Conservation (phyloP, 495 filamentous ascomycete species). For the Darksidea phi region DNA sequence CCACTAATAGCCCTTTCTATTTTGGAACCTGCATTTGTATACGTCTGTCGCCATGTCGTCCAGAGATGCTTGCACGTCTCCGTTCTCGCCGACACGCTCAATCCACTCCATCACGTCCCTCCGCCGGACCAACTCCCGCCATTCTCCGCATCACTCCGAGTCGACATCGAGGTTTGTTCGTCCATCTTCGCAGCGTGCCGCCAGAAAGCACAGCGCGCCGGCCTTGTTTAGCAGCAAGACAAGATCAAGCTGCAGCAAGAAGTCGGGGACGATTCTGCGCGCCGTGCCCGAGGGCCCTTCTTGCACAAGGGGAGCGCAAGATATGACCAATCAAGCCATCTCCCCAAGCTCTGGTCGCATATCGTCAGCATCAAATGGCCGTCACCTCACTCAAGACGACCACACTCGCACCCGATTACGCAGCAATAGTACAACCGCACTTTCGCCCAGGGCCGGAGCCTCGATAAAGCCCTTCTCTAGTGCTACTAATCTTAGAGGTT, state of each 20-base stretch:
- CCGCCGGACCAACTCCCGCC: no score
- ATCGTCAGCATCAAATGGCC: conserved; percentile 8
- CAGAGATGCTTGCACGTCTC: conserved; percentile 18
- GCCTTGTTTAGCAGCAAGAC: background rate
- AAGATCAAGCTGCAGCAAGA: conserved; percentile 10
- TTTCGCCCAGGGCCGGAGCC: conserved; percentile 19
- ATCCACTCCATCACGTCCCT: no score
- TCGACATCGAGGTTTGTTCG: no score
- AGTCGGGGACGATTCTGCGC: conserved; percentile 35
- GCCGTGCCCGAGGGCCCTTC: conserved; percentile 32
- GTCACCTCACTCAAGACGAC: conserved; percentile 9
- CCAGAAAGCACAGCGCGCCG: no score
- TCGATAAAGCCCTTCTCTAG: conserved; percentile 20
- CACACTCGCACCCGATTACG: conserved; percentile 4
- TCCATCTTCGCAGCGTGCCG: no score
- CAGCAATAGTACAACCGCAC: conserved; percentile 20
- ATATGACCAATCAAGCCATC: conserved; percentile 43
- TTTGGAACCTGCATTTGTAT: conserved; percentile 30
- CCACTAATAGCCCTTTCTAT: conserved; percentile 24
- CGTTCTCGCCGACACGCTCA: conserved; percentile 21
- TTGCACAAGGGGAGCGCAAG: conserved; percentile 33
- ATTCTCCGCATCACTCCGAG: no score
- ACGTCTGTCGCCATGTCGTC: conserved; percentile 20
- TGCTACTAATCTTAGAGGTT: conserved; percentile 9
- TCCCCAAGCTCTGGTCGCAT: conserved; percentile 15